Evolutionary conservation across 345 rosid genomes (phyloP).

Genomic region (Dipteronia dyeriana): DNA sequence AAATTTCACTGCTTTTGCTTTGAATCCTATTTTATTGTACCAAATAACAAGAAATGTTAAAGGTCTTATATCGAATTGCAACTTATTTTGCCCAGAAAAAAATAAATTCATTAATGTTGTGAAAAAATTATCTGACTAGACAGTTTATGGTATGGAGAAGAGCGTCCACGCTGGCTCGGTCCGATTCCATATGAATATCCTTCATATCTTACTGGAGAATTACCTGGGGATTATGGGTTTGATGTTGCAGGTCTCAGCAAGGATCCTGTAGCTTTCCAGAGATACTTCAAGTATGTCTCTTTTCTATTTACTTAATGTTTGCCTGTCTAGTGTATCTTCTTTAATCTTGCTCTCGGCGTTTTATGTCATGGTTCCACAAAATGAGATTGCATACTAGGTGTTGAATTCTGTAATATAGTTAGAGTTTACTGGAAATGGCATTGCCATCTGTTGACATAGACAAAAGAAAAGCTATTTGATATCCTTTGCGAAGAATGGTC

Average conservation of each 20-base stretch:
- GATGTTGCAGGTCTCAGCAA: constrained; percentile 78
- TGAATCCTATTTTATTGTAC: too few relatives aligned
- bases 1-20: neutral
- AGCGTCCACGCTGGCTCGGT: constrained; percentile 96
- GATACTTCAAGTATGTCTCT: constrained; percentile 66
- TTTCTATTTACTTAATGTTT: neutral
- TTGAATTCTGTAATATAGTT: neutral
- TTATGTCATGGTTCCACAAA: too few relatives aligned
- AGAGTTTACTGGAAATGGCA: constrained; percentile 5
- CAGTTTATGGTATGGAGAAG: constrained; percentile 92
- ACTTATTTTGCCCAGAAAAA: neutral
- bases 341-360: neutral
- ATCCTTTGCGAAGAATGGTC: neutral
- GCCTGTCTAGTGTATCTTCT: neutral
- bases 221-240: constrained; percentile 95
- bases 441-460: neutral
- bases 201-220: constrained; percentile 67
- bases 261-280: constrained; percentile 62
- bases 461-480: neutral
- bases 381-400: neutral
- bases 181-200: constrained; percentile 83
- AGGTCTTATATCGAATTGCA: neutral
- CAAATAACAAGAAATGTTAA: too few relatives aligned
- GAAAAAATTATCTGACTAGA: constrained; percentile 14
- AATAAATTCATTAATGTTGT: neutral